phyloP scores from a whole-genome alignment of 2,329 filamentous ascomycete species.

The Clarireedia paspali region DNA sequence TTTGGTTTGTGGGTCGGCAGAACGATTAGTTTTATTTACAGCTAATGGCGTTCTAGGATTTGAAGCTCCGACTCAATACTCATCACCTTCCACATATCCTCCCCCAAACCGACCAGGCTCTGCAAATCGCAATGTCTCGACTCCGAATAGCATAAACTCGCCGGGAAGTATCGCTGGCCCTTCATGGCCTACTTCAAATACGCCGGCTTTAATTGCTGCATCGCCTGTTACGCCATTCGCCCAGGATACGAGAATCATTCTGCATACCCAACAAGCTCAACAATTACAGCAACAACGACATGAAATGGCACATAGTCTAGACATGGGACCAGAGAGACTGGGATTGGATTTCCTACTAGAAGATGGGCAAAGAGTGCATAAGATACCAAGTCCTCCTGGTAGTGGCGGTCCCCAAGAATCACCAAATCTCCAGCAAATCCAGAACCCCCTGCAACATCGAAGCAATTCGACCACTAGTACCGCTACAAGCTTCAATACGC shows the following conservation, averaged over 20 bases:
- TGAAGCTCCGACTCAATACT: conserved; percentile 15
- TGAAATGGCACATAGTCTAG: conserved; percentile 46
- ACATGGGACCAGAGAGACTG: conserved; percentile 58
- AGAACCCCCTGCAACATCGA: conserved; percentile 16
- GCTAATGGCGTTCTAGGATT: conserved; percentile 11
- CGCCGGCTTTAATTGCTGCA: conserved; percentile 14
- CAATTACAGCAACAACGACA: conserved; percentile 38
- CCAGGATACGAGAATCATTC: conserved; percentile 19
- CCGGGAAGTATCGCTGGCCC: conserved; percentile 26
- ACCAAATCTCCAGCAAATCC: conserved; percentile 21
- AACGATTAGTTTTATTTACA: neutral
- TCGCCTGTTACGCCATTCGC: neutral
- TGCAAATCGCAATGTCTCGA: conserved; percentile 31
- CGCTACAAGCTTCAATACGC: conserved; percentile 22
- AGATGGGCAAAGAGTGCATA: conserved; percentile 45
- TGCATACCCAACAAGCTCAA: conserved; percentile 28
- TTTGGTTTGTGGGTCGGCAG: neutral
- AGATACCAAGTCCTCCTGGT: conserved; percentile 39
- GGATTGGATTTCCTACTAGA: conserved; percentile 69
- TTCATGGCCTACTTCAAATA: conserved; percentile 27
- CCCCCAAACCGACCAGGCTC: conserved; percentile 25
- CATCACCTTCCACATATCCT: conserved; percentile 18
- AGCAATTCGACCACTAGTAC: conserved; percentile 19
- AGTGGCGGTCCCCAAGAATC: conserved; percentile 24
- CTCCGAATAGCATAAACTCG: conserved; percentile 34